A percentile compares a stretch with the other conserved stretches of the same genome.
phyloP scores from a whole-genome alignment of 306 rosid species.

The Dryas octopetala region DNA sequence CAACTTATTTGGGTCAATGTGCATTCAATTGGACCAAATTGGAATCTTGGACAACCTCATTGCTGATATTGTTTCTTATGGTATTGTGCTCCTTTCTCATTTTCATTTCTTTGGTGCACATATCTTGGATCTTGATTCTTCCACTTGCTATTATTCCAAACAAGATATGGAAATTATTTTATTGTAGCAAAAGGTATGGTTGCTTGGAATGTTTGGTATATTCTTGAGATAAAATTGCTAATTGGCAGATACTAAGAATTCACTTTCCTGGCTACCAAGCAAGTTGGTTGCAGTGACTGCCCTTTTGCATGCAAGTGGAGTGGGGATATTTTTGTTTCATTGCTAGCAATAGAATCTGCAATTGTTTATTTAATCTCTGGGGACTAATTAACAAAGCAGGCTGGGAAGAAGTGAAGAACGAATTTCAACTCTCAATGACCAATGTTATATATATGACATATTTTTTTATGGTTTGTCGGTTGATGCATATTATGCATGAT shows the following conservation, averaged over 20 bases:
- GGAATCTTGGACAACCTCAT: constrained; percentile 1
- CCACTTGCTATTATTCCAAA: constrained; percentile 43
- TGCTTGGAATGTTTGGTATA: constrained; percentile 25
- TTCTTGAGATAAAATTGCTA: constrained; percentile 30
- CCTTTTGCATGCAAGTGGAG: constrained; percentile 23
- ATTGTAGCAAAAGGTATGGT: constrained; percentile 18
- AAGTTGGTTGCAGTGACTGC: constrained; percentile 26
- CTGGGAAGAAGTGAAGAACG: neutral
- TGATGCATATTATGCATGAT: neutral
- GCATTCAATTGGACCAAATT: constrained; percentile 10
- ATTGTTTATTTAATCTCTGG: neutral
- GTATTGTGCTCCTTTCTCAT: constrained; percentile 7
- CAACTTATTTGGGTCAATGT: constrained; percentile 13
- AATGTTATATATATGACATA: neutral
- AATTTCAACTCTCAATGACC: constrained; percentile 1
- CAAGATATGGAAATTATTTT: constrained; percentile 20
- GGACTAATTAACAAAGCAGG: neutral
- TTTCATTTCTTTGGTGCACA: constrained; percentile 15
- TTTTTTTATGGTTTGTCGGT: neutral
- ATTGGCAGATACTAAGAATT: constrained; percentile 30
- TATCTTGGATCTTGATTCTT: constrained; percentile 40
- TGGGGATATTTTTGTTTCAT: neutral
- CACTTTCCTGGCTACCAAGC: constrained; percentile 22
- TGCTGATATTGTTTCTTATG: constrained; percentile 13
- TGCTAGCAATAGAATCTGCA: constrained; percentile 6